Evolutionary conservation across 1,284 basidiomycete genomes (phyloP), one percentile per base, ranked within the genome.

Genomic region (Sporisorium sorghi): DNA sequence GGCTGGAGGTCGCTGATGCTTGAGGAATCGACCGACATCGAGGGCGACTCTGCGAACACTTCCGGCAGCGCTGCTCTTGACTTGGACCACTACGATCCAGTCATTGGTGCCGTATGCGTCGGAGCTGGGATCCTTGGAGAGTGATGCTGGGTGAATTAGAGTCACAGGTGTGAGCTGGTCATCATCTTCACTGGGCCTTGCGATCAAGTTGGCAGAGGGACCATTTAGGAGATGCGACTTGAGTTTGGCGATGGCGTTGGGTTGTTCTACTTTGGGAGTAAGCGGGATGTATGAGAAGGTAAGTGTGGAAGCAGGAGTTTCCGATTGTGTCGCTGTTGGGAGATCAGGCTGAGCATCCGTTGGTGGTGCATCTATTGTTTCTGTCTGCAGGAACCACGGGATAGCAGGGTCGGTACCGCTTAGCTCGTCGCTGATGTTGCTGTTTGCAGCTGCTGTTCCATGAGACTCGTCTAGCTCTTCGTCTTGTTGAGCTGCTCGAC

Each of bases 41-140:
- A 66, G 39, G 0, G 79, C 77, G 7, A 81, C 79, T 26, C 73
- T 62, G 24, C 71, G 69, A 17, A 81, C 79, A 39, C 66, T 72
- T 17, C 79, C 79, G 19, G 75, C 70, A 35, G 73, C 67, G 15
- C 65, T 58, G 61, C 72, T 73, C 46, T 71, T 71, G 43, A 82
- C 81, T 48, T 82, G 73, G 24, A 82, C 79, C 10, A 83, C 61
- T 5, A 82, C 63, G 46, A 83, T 81, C 80, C 81, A 83, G 53
- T 82, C 81, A 15, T 68, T 72, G 46, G 49, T 47, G 26, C 67
- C 49, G 32, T 61, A 65, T 9, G 58, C 69, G 52, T 77, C 57
- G 37, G 64, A 58, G 48, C 58, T 59, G 26, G 64, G 68, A 39
- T 76, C 73, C 37, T 67, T 67, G 42, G 73, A 72, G 4, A 76